Evolutionary conservation across 2,329 filamentous ascomycete species (phyloP), one percentile per base, ranked within the genome.

Genomic region (Aspergillus sp.): DNA sequence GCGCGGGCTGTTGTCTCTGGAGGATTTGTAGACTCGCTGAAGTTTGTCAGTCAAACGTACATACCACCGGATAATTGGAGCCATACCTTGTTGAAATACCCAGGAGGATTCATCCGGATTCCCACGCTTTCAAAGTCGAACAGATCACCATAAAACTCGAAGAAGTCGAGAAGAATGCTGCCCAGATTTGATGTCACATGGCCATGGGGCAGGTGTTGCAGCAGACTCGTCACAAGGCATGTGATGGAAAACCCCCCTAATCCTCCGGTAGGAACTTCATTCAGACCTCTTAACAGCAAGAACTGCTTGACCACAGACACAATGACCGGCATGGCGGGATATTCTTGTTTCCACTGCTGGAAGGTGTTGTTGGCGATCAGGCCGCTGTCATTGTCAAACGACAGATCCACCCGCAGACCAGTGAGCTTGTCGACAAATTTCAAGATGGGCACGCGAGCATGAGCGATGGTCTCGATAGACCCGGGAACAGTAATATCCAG

Each of bases 231-330:
- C 5, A 97, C 89, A 57, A 99, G 79, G 76, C 94, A 99, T 51
- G 93, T 97, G 58, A 96, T 88, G 1, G 91, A 90, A 68, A 97
- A 97, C 2, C 94, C 94, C 49, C 94, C 94, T 48, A 99, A 85
- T 2, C 94, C 94, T 51, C 94, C 94, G 55, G 86, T 89, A 38
- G 89, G 88, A 3, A 96, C 92, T 71, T 99, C 94, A 62, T 97
- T 97, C 48, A 97, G 78, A 1, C 87, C 89, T 56, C 91, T 85
- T 84, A 99, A 95, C 34, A 88, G 80, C 21, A 99, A 77, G 54
- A 95, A 92, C 60, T 99, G 94, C 75, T 99, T 99, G 73, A 99
- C 82, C 21, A 97, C 69, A 0, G 91, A 87, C 34, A 96, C 90
- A 20, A 99, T 77, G 38, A 89, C 83, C 0, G 91, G 88, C 89